Conservation (phyloP, 1,284 basidiomycete genomes). For the Ganoderma multipileum region DNA sequence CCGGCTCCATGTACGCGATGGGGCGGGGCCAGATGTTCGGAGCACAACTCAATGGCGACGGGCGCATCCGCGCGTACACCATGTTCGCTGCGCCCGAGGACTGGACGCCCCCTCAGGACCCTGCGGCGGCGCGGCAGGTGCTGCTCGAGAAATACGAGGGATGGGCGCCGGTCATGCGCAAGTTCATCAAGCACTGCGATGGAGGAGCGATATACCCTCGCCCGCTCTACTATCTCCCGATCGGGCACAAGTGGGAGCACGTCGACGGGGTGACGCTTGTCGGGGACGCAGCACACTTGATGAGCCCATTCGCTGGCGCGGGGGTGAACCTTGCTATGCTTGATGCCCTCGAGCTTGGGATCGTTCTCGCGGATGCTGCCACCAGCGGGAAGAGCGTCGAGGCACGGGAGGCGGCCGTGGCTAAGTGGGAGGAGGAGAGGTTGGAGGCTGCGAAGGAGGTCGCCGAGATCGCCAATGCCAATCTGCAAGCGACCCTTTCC, state of each 20-base stretch:
- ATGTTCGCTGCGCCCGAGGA: constrained; percentile 11
- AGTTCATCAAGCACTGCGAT: constrained; percentile 20
- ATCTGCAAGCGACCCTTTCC: background rate
- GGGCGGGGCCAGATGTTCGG: constrained; percentile 12
- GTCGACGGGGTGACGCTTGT: constrained; percentile 36
- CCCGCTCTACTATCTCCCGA: constrained; percentile 19
- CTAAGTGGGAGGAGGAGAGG: background rate
- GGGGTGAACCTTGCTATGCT: constrained; percentile 8
- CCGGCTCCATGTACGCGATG: constrained; percentile 10
- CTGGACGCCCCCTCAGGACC: constrained; percentile 17
- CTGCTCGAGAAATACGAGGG: constrained; percentile 18
- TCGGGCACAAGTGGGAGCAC: constrained; percentile 22
- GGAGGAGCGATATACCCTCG: constrained; percentile 19
- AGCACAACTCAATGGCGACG: constrained; percentile 9
- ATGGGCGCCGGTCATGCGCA: constrained; percentile 23
- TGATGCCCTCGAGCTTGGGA: constrained; percentile 3
- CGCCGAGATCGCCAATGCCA: background rate
- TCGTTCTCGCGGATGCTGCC: background rate
- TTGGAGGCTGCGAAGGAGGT: background rate
- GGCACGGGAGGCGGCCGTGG: constrained; percentile 3
- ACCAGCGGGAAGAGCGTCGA: background rate
- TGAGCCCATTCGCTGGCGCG: constrained; percentile 7
- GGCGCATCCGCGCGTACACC: constrained; percentile 22
- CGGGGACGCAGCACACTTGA: constrained; percentile 51
- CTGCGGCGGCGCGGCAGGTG: constrained; percentile 11